phyloP scores from a whole-genome alignment of 1,139 yeast species.

The Hyphopichia khmerensis region DNA sequence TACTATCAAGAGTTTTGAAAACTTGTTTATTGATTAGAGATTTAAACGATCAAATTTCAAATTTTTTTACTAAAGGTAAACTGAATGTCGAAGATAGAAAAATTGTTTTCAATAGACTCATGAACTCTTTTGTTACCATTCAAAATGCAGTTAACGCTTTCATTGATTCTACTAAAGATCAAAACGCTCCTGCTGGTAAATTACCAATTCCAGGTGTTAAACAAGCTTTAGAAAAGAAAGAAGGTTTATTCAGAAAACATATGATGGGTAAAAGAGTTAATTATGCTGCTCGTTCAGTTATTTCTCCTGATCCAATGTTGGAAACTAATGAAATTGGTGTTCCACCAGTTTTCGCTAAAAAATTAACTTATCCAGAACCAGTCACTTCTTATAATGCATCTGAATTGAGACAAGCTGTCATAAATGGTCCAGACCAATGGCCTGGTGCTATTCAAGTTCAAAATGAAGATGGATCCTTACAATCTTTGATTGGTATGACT shows the following conservation, averaged over 20 bases:
- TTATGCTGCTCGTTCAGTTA: slow-evolving; percentile 97
- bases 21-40: slow-evolving; percentile 84
- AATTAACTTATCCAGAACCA: slow-evolving; percentile 96
- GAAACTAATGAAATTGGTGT: slow-evolving; percentile 98
- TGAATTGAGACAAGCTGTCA: slow-evolving; percentile 89
- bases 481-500: slow-evolving; percentile 85
- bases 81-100: slow-evolving; percentile 64
- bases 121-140: slow-evolving; percentile 91
- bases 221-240: slow-evolving; percentile 97
- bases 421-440: slow-evolving; percentile 97
- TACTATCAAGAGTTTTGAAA: slow-evolving; percentile 73
- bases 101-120: slow-evolving; percentile 78
- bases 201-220: slow-evolving; percentile 91
- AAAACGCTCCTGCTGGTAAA: slow-evolving; percentile 64
- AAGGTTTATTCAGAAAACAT: slow-evolving; percentile 96
- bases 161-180: slow-evolving; percentile 89
- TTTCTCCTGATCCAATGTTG: slow-evolving; percentile 97
- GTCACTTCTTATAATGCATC: slow-evolving; percentile 93
- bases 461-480: slow-evolving; percentile 90
- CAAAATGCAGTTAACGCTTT: slow-evolving; percentile 96
- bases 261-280: slow-evolving; percentile 99
- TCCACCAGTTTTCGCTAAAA: slow-evolving; percentile 96
- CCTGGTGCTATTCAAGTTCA: slow-evolving; percentile 98
- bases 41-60: slow-evolving; percentile 74
- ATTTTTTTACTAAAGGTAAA: slow-evolving; percentile 58